Evolutionary conservation across 2,329 filamentous ascomycete genomes (phyloP), one percentile per base, ranked within the genome.

Genomic region (Cercospora sp.): DNA sequence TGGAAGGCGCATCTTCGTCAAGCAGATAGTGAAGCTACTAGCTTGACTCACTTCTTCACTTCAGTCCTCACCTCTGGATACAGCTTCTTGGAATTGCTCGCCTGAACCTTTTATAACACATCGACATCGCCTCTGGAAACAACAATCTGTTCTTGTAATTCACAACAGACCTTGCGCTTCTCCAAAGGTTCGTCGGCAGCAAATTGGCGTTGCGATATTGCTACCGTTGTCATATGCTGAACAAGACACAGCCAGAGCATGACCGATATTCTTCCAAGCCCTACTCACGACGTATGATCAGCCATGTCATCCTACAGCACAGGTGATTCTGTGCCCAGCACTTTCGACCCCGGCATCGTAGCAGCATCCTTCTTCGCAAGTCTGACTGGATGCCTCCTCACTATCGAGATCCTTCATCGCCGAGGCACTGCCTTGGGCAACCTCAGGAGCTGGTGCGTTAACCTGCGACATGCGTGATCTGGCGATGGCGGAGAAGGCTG

Each of bases 321-420:
- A 30, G 67, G 67, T 20, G 66, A 65, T 26, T 39, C 59, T 3
- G 78, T 82, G 23, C 70, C 72, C 2, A 82, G 82, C 66, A 79
- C 79, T 13, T 83, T 82, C 64, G 73, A 78, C n/a, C 70, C 84
- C 3, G 87, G 87, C 45, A 90, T 91, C 73, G 85, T 94, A 12
- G 84, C 89, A 26, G 83, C 92, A 9, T 90, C 89, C 1, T 90
- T 87, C 73, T 80, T 90, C 53, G 84, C 90, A 72, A 95, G 92
- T 75, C 87, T 91, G 70, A 82, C 91, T 71, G 93, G 93, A 69
- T 90, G 91, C 60, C 85, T 88, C 61, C 92, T 92, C 3, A 94
- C 93, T 0, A 83, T 96, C 33, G 93, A 96, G 78, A 82, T 96
- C 67, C 87, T 96, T 62, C 91, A 95, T 76, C 84, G 91, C 67